phyloP scores from a whole-genome alignment of 371 early-diverging fungal species.

The Syncephalastrum contaminatum region DNA sequence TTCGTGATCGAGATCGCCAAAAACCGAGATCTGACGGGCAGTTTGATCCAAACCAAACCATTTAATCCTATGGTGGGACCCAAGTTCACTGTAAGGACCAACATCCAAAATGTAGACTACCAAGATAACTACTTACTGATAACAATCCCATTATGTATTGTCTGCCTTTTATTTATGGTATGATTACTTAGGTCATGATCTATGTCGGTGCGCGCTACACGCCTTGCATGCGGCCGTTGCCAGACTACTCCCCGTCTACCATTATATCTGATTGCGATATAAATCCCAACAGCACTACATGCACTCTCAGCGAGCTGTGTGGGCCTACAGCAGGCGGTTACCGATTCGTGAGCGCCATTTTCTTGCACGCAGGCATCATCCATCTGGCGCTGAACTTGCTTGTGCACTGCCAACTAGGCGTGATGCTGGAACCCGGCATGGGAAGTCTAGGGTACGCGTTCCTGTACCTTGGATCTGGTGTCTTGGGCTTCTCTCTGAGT shows the following conservation, averaged over 20 bases:
- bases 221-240: slow-evolving; percentile 57
- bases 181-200: slow-evolving; percentile 44
- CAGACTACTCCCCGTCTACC: slow-evolving; percentile 18
- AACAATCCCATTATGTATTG: too few relatives aligned
- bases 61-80: slow-evolving; percentile 69
- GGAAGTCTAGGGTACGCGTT: slow-evolving; percentile 64
- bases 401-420: slow-evolving; percentile 62
- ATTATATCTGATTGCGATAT: slow-evolving; percentile 15
- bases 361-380: slow-evolving; percentile 75
- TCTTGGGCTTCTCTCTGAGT: slow-evolving; percentile 76
- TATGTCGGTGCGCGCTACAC: slow-evolving; percentile 59
- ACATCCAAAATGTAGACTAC: not conserved
- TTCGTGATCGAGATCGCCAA: slow-evolving; percentile 53
- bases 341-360: slow-evolving; percentile 71
- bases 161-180: not conserved
- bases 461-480: slow-evolving; percentile 69
- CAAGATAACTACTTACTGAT: too few relatives aligned
- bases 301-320: slow-evolving; percentile 54
- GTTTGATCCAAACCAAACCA: slow-evolving; percentile 48
- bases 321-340: slow-evolving; percentile 31
- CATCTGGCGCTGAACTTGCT: slow-evolving; percentile 68
- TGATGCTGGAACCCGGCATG: slow-evolving; percentile 66
- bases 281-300: slow-evolving; percentile 25
- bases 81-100: slow-evolving; percentile 40
- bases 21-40: slow-evolving; percentile 51